Conservation (phyloP, 2,329 filamentous ascomycete genomes). For the Fusarium goolgardi region DNA sequence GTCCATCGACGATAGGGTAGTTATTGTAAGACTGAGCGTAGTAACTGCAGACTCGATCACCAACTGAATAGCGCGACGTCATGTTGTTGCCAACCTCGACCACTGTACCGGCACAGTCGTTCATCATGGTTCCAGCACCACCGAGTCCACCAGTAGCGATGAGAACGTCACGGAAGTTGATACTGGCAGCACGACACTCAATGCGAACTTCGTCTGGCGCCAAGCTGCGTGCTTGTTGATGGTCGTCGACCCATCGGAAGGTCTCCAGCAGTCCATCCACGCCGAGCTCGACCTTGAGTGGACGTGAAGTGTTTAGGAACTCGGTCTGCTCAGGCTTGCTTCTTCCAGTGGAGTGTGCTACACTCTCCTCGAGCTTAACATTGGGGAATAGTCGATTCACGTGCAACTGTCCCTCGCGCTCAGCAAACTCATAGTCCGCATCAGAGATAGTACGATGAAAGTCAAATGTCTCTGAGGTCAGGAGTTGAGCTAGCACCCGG, state of each 20-base stretch:
- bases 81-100: slow-evolving; percentile 48
- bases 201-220: slow-evolving; percentile 3
- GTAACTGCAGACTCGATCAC: slow-evolving; percentile 44
- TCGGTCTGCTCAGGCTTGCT: slow-evolving; percentile 6
- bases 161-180: slow-evolving; percentile 54
- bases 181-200: slow-evolving; percentile 24
- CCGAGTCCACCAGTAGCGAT: slow-evolving; percentile 51
- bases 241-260: slow-evolving; percentile 8
- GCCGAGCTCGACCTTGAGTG: slow-evolving; percentile 9
- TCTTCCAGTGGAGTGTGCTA: slow-evolving; percentile 3
- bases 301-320: slow-evolving; percentile 1
- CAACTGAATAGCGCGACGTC: slow-evolving; percentile 8
- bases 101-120: slow-evolving; percentile 51
- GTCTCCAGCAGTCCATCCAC: slow-evolving; percentile 10
- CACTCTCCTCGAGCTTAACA: slow-evolving; percentile 1
- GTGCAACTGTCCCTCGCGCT: slow-evolving; percentile 5
- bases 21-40: slow-evolving; percentile 34
- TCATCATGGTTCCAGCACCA: slow-evolving; percentile 44
- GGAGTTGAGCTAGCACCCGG: background rate
- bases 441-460: slow-evolving; percentile 5
- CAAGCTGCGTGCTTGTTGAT: background rate
- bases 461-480: slow-evolving; percentile 8
- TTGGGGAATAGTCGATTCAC: slow-evolving; percentile 1
- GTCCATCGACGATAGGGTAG: slow-evolving; percentile 23
- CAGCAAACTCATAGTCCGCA: slow-evolving; percentile 6